Conservation (phyloP, 2,329 filamentous ascomycete species). For the Emericellopsis atlantica region DNA sequence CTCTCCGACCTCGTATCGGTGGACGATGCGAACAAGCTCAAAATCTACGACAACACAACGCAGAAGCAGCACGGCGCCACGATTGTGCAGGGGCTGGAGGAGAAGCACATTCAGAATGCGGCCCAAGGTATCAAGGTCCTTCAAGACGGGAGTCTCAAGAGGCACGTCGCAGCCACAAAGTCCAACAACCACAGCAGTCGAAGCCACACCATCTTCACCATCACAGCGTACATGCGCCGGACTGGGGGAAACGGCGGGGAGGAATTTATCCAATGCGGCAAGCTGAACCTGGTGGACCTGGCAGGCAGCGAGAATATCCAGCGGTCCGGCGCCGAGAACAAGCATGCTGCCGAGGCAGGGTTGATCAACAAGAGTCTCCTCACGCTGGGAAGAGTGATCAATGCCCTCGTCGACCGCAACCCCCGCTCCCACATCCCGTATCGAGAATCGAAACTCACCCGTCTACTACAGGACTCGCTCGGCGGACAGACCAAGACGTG, state of each 20-base stretch:
- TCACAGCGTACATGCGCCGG: constrained; percentile 82
- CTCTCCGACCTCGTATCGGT: constrained; percentile 74
- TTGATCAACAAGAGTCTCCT: constrained; percentile 97
- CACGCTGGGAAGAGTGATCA: constrained; percentile 92
- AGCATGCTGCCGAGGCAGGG: constrained; percentile 87
- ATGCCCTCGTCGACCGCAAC: constrained; percentile 82
- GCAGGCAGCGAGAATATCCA: constrained; percentile 97
- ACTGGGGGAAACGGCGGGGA: constrained; percentile 72
- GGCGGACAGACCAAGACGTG: constrained; percentile 95
- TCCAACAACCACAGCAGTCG: constrained; percentile 97
- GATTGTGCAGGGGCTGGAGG: constrained; percentile 94
- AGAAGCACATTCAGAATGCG: constrained; percentile 80
- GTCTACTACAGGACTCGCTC: constrained; percentile 88
- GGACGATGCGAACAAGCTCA: constrained; percentile 77
- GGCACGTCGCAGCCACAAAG: constrained; percentile 98
- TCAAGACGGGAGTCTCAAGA: constrained; percentile 79
- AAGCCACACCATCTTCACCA: constrained; percentile 95
- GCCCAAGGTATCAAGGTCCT: constrained; percentile 79
- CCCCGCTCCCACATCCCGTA: constrained; percentile 65
- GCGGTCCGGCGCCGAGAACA: constrained; percentile 93
- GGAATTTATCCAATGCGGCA: constrained; percentile 81
- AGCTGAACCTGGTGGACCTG: constrained; percentile 91
- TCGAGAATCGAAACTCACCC: constrained; percentile 90
- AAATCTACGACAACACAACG: constrained; percentile 86
- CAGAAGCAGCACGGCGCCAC: constrained; percentile 78